Conservation (phyloP, 495 filamentous ascomycete genomes). For the Aspergillus asperescens region DNA sequence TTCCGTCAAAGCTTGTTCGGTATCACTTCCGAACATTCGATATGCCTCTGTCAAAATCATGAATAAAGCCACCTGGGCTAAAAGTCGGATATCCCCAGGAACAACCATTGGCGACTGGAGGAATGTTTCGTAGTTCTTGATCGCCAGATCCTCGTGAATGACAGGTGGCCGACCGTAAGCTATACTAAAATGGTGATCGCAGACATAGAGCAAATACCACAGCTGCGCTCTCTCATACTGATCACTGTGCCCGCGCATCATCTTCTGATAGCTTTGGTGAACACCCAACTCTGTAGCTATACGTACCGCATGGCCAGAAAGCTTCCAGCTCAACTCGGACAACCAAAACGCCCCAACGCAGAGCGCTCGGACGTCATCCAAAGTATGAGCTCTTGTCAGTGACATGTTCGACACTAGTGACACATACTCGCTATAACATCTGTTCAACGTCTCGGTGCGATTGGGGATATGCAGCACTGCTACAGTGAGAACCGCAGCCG, state of each 20-base stretch:
- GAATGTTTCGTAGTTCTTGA: slow-evolving; percentile 49
- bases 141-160: slow-evolving; percentile 49
- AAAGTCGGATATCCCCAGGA: slow-evolving; percentile 49
- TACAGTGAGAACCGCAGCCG: slow-evolving; percentile 48
- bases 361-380: slow-evolving; percentile 50
- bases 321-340: slow-evolving; percentile 49
- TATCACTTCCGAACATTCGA: slow-evolving; percentile 51
- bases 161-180: slow-evolving; percentile 51
- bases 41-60: slow-evolving; percentile 55
- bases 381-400: slow-evolving; percentile 44
- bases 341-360: slow-evolving; percentile 52
- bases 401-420: slow-evolving; percentile 48
- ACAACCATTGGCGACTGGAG: slow-evolving; percentile 43
- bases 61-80: slow-evolving; percentile 54
- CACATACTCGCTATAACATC: slow-evolving; percentile 49
- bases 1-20: slow-evolving; percentile 49
- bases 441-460: slow-evolving; percentile 45
- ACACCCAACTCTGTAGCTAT: slow-evolving; percentile 51
- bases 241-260: slow-evolving; percentile 41
- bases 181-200: slow-evolving; percentile 53
- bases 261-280: slow-evolving; percentile 46
- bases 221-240: slow-evolving; percentile 48
- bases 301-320: slow-evolving; percentile 50
- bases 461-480: slow-evolving; percentile 50
- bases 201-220: slow-evolving; percentile 51